phyloP scores from a whole-genome alignment of 1,284 basidiomycete genomes.

The Irpex rosettiformis region DNA sequence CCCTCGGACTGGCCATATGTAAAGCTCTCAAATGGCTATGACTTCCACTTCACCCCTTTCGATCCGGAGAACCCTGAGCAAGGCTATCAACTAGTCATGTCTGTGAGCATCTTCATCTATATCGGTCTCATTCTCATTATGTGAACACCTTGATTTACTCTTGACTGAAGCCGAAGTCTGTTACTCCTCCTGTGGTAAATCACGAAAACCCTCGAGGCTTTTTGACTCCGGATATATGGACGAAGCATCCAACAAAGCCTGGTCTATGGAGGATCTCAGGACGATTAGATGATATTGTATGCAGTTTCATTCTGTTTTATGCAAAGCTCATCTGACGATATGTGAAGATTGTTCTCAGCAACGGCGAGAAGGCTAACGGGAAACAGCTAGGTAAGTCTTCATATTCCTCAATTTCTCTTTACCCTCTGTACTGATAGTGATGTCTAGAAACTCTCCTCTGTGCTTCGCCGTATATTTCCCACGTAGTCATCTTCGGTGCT shows the following conservation, averaged over 20 bases:
- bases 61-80: background rate
- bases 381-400: background rate
- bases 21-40: background rate
- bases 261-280: background rate
- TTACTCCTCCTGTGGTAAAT: background rate
- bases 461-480: constrained; percentile 12
- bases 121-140: background rate
- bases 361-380: constrained; percentile 44
- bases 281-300: background rate
- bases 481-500: background rate
- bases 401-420: background rate
- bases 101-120: too few relatives aligned
- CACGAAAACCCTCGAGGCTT: constrained; percentile 6
- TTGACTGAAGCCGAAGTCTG: background rate
- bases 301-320: constrained; percentile 21
- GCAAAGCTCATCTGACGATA: background rate
- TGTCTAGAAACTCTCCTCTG: constrained; percentile 28
- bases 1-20: constrained; percentile 27
- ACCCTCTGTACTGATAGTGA: background rate
- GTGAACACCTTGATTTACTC: background rate
- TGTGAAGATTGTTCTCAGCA: constrained; percentile 49
- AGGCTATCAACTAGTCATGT: background rate
- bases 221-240: constrained; percentile 19
- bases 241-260: constrained; percentile 23
- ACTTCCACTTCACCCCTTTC: background rate